These are phyloP conservation scores for Malassezia equina DNA, from an alignment of 1,284 basidiomycete species.

Conservation along the genomic window DNA sequence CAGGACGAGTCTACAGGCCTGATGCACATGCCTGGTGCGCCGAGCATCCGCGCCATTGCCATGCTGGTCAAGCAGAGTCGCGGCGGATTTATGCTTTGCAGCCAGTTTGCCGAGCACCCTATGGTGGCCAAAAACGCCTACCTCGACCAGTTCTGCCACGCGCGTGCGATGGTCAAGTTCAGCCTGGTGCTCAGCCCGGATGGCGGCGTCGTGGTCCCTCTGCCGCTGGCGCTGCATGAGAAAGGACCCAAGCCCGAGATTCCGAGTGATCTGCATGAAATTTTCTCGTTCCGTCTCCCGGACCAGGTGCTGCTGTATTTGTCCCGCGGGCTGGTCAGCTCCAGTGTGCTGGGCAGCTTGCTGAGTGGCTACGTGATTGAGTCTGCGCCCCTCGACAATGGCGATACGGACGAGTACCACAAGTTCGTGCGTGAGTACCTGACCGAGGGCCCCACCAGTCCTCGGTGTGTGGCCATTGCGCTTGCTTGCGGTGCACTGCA, in stretches of 20 bases:
- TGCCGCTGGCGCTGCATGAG: conserved; percentile 59
- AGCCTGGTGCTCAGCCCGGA: conserved; percentile 82
- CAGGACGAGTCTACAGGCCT: conserved; percentile 54
- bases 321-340: conserved; percentile 76
- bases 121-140: conserved; percentile 68
- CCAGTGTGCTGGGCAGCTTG: conserved; percentile 80
- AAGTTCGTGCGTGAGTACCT: conserved; percentile 90
- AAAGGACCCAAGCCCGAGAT: conserved; percentile 55
- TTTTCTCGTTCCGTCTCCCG: conserved; percentile 86
- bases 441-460: conserved; percentile 77
- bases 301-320: conserved; percentile 95
- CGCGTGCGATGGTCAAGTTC: conserved; percentile 83
- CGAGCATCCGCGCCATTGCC: conserved; percentile 50
- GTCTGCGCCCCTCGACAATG: conserved; percentile 80
- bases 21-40: conserved; percentile 20
- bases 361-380: conserved; percentile 72
- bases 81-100: conserved; percentile 33
- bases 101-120: conserved; percentile 52
- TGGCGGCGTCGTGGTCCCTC: conserved; percentile 68
- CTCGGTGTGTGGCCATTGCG: conserved; percentile 70
- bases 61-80: conserved; percentile 38
- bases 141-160: conserved; percentile 76
- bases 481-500: conserved; percentile 36
- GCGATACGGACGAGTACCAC: conserved; percentile 85
- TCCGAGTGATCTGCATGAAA: conserved; percentile 80